Percentiles rank a stretch among this genome's conserved stretches.
These are phyloP conservation scores for Dalbergia cochinchinensis DNA, from an alignment of 306 rosid species.

Conservation along the genomic window DNA sequence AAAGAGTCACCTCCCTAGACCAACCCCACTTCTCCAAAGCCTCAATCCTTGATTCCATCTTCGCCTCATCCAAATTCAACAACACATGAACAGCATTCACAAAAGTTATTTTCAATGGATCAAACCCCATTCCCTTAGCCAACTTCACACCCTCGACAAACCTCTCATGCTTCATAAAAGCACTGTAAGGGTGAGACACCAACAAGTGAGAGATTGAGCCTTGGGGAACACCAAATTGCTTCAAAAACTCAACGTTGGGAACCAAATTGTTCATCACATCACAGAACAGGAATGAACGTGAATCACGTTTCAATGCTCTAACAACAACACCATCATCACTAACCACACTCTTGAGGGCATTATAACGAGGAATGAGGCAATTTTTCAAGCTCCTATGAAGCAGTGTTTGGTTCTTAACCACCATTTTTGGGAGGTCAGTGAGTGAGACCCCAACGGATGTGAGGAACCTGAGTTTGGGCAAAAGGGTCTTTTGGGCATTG, in stretches of 20 bases:
- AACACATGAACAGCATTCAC: conserved; percentile 37
- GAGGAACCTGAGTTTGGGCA: conserved; percentile 51
- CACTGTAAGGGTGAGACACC: background rate
- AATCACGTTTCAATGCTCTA: conserved; percentile 32
- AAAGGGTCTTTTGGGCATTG: conserved; percentile 41
- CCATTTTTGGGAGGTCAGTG: conserved; percentile 25
- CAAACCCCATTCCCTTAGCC: conserved; percentile 40
- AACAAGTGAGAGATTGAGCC: background rate
- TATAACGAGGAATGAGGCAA: conserved; percentile 40
- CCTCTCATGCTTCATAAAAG: background rate
- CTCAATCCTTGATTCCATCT: conserved; percentile 36
- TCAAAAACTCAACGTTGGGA: conserved; percentile 45
- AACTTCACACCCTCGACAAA: conserved; percentile 25
- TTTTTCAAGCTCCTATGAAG: conserved; percentile 39
- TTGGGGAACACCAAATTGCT: conserved; percentile 44
- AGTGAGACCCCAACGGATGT: conserved; percentile 48
- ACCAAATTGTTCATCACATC: background rate
- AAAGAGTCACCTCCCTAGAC: conserved; percentile 31
- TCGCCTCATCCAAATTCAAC: background rate
- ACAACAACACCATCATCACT: background rate
- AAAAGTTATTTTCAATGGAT: conserved; percentile 19
- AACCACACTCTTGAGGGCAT: conserved; percentile 35
- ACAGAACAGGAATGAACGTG: background rate
- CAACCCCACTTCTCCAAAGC: conserved; percentile 46
- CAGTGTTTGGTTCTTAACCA: background rate